Evolutionary conservation across 441 rosid species (phyloP).

Genomic region (Eugenia klotzschiana): DNA sequence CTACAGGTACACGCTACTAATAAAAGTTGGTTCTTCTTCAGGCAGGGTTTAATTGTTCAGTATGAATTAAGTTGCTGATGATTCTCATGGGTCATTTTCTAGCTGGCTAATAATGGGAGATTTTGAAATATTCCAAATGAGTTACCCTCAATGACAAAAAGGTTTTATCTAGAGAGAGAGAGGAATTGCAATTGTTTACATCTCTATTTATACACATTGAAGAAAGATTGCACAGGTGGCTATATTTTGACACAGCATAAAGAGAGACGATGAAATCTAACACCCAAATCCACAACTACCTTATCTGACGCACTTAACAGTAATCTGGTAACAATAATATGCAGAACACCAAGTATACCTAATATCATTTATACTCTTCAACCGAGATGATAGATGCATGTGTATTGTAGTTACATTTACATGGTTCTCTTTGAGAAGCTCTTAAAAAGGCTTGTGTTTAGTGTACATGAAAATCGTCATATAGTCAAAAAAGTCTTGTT

Average conservation of each 20-base stretch:
- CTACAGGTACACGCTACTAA: constrained; percentile 49
- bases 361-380: neutral
- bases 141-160: neutral
- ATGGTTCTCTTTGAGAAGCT: neutral
- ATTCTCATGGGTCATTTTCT: neutral
- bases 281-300: neutral
- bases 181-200: neutral
- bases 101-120: neutral
- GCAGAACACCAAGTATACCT: neutral
- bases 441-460: neutral
- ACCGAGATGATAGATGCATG: neutral
- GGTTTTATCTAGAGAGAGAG: neutral
- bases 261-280: neutral
- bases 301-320: neutral
- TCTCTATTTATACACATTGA: neutral
- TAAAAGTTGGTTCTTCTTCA: neutral
- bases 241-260: neutral
- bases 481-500: neutral
- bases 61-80: neutral
- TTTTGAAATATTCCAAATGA: neutral
- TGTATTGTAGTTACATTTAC: neutral
- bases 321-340: neutral
- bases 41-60: neutral
- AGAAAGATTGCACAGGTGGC: neutral
- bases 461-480: neutral